These are phyloP conservation scores for Amylostereum areolatum DNA, from an alignment of 1,284 basidiomycete species.

Conservation along the genomic window DNA sequence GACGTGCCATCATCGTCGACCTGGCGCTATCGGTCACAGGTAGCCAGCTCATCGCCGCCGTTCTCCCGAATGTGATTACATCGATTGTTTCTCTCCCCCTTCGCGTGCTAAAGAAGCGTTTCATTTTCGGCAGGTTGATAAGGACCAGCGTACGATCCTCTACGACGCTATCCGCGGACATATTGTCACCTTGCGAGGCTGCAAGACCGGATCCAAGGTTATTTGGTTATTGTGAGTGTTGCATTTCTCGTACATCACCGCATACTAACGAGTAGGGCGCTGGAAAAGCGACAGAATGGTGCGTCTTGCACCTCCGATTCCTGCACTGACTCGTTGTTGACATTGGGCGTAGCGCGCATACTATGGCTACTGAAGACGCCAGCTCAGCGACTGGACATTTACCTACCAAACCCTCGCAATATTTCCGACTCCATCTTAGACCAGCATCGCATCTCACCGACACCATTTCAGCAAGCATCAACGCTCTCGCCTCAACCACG, in stretches of 20 bases:
- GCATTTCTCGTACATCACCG: neutral
- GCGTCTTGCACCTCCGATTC: constrained; percentile 1
- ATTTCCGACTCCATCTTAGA: constrained; percentile 3
- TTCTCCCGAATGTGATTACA: constrained; percentile 58
- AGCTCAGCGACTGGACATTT: constrained; percentile 3
- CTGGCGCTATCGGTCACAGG: constrained; percentile 76
- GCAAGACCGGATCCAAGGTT: constrained; percentile 81
- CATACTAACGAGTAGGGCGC: neutral
- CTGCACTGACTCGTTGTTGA: constrained; percentile 12
- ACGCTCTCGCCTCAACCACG: constrained; percentile 3
- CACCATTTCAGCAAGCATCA: constrained; percentile 1
- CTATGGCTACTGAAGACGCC: constrained; percentile 34
- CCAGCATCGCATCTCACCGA: neutral
- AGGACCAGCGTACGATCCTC: constrained; percentile 69
- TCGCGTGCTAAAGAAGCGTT: neutral
- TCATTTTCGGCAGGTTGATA: constrained; percentile 51
- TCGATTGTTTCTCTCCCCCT: neutral
- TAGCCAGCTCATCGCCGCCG: constrained; percentile 74
- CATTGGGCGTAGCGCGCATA: constrained; percentile 33
- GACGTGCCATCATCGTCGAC: constrained; percentile 77
- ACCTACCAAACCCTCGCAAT: constrained; percentile 3
- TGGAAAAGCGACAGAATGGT: constrained; percentile 44
- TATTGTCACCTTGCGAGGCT: constrained; percentile 77
- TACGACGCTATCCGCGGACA: constrained; percentile 81
- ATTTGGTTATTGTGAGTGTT: constrained; percentile 78